Evolutionary conservation across 2,329 filamentous ascomycete genomes (phyloP).

Genomic region (Mycosphaerella arachidis): DNA sequence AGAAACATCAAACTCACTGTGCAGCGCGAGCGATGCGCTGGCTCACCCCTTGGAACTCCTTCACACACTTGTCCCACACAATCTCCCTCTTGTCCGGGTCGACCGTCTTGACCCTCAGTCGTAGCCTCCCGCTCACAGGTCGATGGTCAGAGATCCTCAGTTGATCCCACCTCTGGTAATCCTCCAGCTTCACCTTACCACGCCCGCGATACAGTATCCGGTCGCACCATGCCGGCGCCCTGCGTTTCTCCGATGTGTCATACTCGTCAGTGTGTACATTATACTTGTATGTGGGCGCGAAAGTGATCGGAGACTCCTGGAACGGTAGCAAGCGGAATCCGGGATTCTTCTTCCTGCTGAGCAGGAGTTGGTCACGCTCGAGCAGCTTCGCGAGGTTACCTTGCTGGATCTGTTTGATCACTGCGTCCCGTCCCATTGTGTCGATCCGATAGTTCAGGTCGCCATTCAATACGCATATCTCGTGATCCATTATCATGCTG

Average conservation of each 20-base stretch:
- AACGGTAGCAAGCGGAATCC: conserved; percentile 85
- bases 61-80: conserved; percentile 30
- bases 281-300: conserved; percentile 97
- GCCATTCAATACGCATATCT: conserved; percentile 93
- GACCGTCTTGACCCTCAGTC: conserved; percentile 78
- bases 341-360: conserved; percentile 83
- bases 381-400: conserved; percentile 81
- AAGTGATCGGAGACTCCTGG: conserved; percentile 83
- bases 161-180: conserved; percentile 78
- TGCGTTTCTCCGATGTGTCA: conserved; percentile 82
- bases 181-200: conserved; percentile 77
- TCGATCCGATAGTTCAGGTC: conserved; percentile 98
- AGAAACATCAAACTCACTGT: conserved; percentile 59
- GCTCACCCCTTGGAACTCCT: conserved; percentile 69
- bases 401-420: conserved; percentile 76
- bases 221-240: conserved; percentile 95
- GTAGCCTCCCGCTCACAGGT: conserved; percentile 82
- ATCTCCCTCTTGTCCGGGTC: conserved; percentile 58
- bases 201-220: conserved; percentile 79
- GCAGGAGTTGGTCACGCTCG: conserved; percentile 86
- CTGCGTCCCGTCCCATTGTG: conserved; percentile 88
- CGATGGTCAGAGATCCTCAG: conserved; percentile 87
- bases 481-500: conserved; percentile 90
- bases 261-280: conserved; percentile 93
- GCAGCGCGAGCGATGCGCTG: conserved; percentile 64